Evolutionary conservation across 352 stramenopile genomes (phyloP), one percentile per base, ranked within the genome.

Genomic region (Pythium periplocum): DNA sequence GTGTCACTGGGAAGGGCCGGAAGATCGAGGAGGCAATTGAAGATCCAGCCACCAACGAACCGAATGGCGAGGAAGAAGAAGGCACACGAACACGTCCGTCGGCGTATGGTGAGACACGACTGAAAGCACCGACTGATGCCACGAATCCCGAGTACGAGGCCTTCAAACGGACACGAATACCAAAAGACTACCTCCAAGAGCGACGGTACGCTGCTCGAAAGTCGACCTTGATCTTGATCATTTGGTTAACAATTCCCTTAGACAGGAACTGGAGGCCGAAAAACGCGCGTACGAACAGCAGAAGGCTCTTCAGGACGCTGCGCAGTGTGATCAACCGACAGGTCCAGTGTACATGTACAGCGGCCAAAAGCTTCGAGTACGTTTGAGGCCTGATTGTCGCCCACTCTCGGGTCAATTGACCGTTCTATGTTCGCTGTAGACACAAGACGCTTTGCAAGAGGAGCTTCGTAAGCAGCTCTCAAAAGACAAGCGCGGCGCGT

Each of bases 311-410:
- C 44, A 62, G 7, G 43, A 48, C 11, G 43, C 43, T 17, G 11
- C 36, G 6, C 5, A 37, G 50, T 43, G 33, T 38, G 8, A 36
- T 34, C 30, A 57, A 64, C 30, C 48, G 55, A 8, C 48, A 71
- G 17, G 17, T 26, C 77, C 75, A 11, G 66, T 90, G 12, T 96
- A 90, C 58, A 78, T 93, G 62, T 97, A 97, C 70, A 93, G 81
- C 52, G 78, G 83, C 3, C 88, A 97, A 58, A 92, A 89, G 48
- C 69, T 96, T 7, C 69, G 81, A 49, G 81, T 91, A 65, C 51
- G 66, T 45, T 9, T 26, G 17, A 26, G 17, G 17, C 17, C 17
- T 26, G 8, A 30, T 40, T 30, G 42, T 33, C 40, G 12, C 12
- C 2, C 34, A 17, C 4, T 54, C 30, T 34, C 45, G 30, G 12